Evolutionary conservation across 768 basidiomycete genomes (phyloP).

Genomic region (Dendrothele bispora): DNA sequence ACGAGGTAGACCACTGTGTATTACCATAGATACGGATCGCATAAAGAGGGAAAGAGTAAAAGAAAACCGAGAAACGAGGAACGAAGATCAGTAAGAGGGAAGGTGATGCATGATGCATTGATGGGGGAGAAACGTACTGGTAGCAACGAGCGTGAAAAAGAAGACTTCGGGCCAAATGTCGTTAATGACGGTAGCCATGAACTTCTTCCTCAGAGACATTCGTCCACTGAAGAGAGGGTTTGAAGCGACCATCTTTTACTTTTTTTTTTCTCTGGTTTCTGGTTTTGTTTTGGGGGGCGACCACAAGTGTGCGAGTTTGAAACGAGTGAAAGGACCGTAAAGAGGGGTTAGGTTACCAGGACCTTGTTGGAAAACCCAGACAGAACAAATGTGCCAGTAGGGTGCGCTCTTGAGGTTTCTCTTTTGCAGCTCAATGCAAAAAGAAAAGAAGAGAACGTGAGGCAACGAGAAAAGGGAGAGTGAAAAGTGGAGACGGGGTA

Average conservation of each 20-base stretch:
- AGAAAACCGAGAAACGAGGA: neutral
- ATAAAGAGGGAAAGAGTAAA: conserved; percentile 17
- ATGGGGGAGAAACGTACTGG: conserved; percentile 45
- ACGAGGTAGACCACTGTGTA: conserved; percentile 58
- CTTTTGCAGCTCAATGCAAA: no score
- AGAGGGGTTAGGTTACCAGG: no score
- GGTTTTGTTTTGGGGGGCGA: no score
- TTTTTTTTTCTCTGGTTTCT: no score
- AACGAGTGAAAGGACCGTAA: no score
- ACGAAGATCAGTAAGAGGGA: conserved; percentile 18
- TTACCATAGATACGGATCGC: neutral
- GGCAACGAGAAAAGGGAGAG: no score
- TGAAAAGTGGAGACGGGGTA: no score
- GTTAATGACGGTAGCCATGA: conserved; percentile 51
- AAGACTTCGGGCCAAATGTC: conserved; percentile 65
- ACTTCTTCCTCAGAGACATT: conserved; percentile 32
- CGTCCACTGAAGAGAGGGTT: conserved; percentile 29
- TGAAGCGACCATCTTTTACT: conserved; percentile 25
- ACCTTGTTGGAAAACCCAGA: no score
- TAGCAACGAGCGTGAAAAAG: conserved; percentile 61
- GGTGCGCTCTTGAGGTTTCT: no score
- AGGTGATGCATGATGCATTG: neutral
- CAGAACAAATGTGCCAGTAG: no score
- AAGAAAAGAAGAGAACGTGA: no score
- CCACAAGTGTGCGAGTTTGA: no score